Evolutionary conservation across 352 stramenopile species (phyloP).

Genomic region (Phytophthora sp.): DNA sequence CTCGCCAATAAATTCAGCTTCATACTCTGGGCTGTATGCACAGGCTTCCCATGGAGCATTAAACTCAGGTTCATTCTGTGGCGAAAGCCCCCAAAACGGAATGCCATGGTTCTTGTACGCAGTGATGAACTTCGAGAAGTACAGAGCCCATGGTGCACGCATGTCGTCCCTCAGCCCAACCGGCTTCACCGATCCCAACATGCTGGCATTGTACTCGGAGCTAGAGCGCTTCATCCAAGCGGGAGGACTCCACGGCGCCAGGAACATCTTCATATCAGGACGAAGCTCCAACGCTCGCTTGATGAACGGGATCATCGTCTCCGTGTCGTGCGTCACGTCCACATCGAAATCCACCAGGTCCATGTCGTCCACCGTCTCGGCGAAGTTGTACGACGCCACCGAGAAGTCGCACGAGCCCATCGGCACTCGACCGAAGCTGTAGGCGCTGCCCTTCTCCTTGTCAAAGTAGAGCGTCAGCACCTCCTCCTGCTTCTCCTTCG

Average conservation of each 20-base stretch:
- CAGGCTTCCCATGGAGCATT: constrained; percentile 77
- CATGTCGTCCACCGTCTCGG: constrained; percentile 78
- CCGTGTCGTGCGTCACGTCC: constrained; percentile 76
- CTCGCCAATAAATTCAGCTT: constrained; percentile 79
- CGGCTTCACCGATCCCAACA: constrained; percentile 64
- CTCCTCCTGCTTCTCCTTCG: constrained; percentile 78
- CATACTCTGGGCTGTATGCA: constrained; percentile 51
- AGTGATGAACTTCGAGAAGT: constrained; percentile 93
- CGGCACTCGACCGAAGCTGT: constrained; percentile 90
- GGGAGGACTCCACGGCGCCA: constrained; percentile 89
- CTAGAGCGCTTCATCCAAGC: constrained; percentile 85
- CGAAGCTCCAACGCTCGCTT: constrained; percentile 64
- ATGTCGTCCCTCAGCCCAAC: constrained; percentile 60
- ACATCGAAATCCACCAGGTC: constrained; percentile 78
- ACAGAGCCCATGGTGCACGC: constrained; percentile 82
- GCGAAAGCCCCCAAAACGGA: constrained; percentile 87
- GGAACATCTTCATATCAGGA: constrained; percentile 83
- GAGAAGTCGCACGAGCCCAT: constrained; percentile 94
- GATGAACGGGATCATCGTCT: constrained; percentile 87
- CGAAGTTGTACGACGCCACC: constrained; percentile 85
- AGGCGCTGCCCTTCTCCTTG: constrained; percentile 74
- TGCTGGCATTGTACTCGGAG: constrained; percentile 59
- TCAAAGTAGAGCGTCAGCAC: constrained; percentile 91
- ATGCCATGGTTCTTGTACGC: constrained; percentile 90
- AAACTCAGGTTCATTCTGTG: constrained; percentile 92